Evolutionary conservation across 768 basidiomycete genomes (phyloP), one percentile per base, ranked within the genome.

Genomic region (Russula sp.): DNA sequence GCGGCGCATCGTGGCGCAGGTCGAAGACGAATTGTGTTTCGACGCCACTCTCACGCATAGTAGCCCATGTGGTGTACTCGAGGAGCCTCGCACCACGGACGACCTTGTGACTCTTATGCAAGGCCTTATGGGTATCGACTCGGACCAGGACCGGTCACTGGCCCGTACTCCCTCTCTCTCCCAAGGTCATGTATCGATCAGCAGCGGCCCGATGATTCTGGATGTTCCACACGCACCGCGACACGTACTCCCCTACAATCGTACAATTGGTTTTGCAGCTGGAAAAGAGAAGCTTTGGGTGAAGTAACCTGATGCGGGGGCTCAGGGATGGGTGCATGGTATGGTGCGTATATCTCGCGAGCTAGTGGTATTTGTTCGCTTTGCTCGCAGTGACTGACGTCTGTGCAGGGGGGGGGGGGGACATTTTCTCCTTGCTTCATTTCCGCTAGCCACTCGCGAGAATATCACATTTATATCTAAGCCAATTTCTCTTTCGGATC

Each of bases 391-490:
- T 20, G 34, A 51, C 59, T 65, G 59, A 65, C 54, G 30, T 65
- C 54, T 65, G 8, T 44, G 53, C 59, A 60, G 49, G 56, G 54
- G n/a, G n/a, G n/a, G n/a, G n/a, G n/a, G n/a, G 49, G 36, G 38
- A 48, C 28, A 44, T 60, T 49, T 55, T 44, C 42, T 44, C 42
- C 53, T 59, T 30, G 48, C 48, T 65, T 65, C 59, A 65, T 65
- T 36, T 65, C 64, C 64, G 64, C 64, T 51, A 30, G 40, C 59
- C 36, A 40, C 59, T 61, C 48, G 54, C 59, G 64, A 65, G 64
- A 57, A 57, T 34, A 56, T 65, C 64, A 65, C 64, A 60, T 22
- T 60, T 44, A n/a, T 65, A 65, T 65, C 46, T 28, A 65, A 28
- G 54, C 32, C 64, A 57, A 57, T 51, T 44, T 64, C 40, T 51